These are phyloP conservation scores for Quercus alba DNA, from an alignment of 306 rosid species.

Conservation along the genomic window DNA sequence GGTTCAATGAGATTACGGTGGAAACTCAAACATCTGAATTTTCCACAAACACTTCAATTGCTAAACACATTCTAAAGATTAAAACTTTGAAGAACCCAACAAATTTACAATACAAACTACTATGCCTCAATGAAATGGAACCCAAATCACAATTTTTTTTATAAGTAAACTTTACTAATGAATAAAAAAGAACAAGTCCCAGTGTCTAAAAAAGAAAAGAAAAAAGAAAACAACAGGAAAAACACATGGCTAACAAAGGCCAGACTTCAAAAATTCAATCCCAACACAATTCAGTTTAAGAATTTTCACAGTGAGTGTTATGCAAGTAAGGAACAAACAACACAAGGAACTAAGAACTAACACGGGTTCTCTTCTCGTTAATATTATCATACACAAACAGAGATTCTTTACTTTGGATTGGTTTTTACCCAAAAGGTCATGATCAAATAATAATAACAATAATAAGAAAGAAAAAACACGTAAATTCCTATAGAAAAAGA, in stretches of 20 bases:
- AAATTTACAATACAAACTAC: not conserved
- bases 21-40: not conserved
- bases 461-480: not conserved
- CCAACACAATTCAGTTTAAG: not conserved
- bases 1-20: not conserved
- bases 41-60: not conserved
- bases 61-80: not conserved
- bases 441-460: conserved; percentile 32
- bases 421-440: conserved; percentile 37
- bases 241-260: too few relatives aligned
- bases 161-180: too few relatives aligned
- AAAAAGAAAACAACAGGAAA: too few relatives aligned
- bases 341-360: conserved; percentile 11
- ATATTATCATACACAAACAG: conserved; percentile 12
- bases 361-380: conserved; percentile 23
- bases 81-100: not conserved
- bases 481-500: conserved; percentile 19
- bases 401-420: conserved; percentile 58
- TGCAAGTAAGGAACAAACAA: conserved; percentile 25
- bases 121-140: not conserved
- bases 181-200: too few relatives aligned
- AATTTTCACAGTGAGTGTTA: not conserved
- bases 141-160: not conserved
- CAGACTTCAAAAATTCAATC: not conserved
- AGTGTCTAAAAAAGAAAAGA: too few relatives aligned